These are phyloP conservation scores for Neofusicoccum parvum DNA, from an alignment of 2,329 filamentous ascomycete species.

Conservation along the genomic window DNA sequence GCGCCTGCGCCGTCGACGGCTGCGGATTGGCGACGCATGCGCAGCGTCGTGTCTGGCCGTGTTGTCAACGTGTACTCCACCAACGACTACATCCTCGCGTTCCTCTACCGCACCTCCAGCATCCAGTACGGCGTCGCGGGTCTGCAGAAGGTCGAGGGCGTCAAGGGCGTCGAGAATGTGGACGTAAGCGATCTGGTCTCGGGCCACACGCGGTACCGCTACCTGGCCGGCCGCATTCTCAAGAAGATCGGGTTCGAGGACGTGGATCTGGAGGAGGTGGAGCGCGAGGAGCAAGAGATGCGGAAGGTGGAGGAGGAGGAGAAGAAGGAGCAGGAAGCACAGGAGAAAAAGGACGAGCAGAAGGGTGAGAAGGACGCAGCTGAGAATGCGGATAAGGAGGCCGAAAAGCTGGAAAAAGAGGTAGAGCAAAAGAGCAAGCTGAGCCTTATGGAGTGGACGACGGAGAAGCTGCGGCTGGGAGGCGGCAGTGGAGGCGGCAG, in stretches of 20 bases:
- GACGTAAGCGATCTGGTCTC: conserved; percentile 55
- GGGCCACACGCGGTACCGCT: conserved; percentile 55
- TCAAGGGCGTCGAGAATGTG: conserved; percentile 68
- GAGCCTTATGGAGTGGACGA: conserved; percentile 15
- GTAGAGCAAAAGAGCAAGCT: conserved; percentile 10
- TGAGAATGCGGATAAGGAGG: conserved; percentile 16
- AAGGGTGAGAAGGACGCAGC: conserved; percentile 32
- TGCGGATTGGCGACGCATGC: conserved; percentile 74
- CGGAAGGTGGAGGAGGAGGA: conserved; percentile 47
- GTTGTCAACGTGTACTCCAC: conserved; percentile 87
- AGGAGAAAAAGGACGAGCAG: conserved; percentile 41
- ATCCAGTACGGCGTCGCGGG: conserved; percentile 83
- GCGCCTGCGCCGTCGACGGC: conserved; percentile 73
- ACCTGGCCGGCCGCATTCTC: conserved; percentile 53
- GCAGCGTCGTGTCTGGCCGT: conserved; percentile 76
- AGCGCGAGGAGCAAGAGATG: conserved; percentile 42
- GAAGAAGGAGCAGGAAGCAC: conserved; percentile 44
- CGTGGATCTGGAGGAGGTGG: conserved; percentile 51
- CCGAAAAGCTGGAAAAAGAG: conserved; percentile 13
- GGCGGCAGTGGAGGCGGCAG: background rate
- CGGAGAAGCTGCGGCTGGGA: conserved; percentile 15
- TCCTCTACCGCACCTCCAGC: conserved; percentile 82
- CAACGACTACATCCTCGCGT: conserved; percentile 84
- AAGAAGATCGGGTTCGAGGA: conserved; percentile 57
- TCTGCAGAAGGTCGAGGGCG: conserved; percentile 69